Evolutionary conservation across 805 yeast species (phyloP).

Genomic region (Candida coleopterorum): DNA sequence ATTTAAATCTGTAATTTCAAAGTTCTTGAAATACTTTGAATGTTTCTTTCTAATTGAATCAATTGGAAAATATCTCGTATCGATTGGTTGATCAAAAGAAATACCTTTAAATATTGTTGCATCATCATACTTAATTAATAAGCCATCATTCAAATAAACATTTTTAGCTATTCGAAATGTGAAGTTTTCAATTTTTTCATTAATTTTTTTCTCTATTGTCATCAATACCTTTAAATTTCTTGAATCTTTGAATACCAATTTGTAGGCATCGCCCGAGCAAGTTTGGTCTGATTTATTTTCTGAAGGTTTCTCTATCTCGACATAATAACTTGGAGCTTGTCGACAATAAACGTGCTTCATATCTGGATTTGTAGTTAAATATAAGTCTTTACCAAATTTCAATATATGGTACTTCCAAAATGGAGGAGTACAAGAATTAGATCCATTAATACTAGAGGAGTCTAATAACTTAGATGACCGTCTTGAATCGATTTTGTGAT

Average conservation of each 20-base stretch:
- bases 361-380: constrained; percentile 66
- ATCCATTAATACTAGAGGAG: background rate
- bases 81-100: constrained; percentile 20
- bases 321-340: constrained; percentile 59
- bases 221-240: constrained; percentile 9
- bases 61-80: constrained; percentile 18
- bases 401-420: constrained; percentile 65
- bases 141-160: constrained; percentile 1
- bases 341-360: constrained; percentile 53
- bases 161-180: constrained; percentile 21
- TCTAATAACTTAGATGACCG: too few relatives aligned
- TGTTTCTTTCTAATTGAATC: constrained; percentile 9
- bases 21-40: constrained; percentile 17
- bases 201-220: constrained; percentile 23
- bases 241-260: constrained; percentile 22
- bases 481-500: background rate
- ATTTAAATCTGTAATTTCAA: constrained; percentile 22
- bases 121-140: constrained; percentile 1
- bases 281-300: too few relatives aligned
- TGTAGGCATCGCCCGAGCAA: too few relatives aligned
- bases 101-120: constrained; percentile 19
- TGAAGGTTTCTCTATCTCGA: constrained; percentile 28
- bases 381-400: constrained; percentile 49
- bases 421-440: constrained; percentile 20
- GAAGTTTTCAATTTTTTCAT: constrained; percentile 27